phyloP scores from a whole-genome alignment of 225 moss, liverwort and hornwort genomes.

The Polytrichum formosum region DNA sequence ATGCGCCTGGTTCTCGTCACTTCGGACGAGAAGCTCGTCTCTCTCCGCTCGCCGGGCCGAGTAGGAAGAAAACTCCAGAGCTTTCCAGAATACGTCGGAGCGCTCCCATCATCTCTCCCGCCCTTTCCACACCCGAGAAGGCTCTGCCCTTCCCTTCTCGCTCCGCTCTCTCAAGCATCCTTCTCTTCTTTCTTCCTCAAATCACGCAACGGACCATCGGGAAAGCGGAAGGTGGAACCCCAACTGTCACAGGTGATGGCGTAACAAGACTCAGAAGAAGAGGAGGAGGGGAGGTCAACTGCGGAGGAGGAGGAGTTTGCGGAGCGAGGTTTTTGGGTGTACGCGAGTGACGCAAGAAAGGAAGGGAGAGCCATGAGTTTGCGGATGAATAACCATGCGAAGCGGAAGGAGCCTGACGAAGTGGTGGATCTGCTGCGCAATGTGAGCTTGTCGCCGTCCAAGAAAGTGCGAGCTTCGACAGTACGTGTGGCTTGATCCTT shows the following conservation, averaged over 20 bases:
- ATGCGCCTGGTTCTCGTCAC: too few species aligned
- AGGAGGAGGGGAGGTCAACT: not conserved
- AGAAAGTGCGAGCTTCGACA: conserved; percentile 27
- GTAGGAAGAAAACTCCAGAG: conserved; percentile 29
- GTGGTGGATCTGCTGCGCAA: conserved; percentile 46
- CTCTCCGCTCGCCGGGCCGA: not conserved
- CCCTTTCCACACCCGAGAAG: not conserved
- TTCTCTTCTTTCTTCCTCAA: too few species aligned
- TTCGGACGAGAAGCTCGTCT: too few species aligned
- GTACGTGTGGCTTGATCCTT: not conserved
- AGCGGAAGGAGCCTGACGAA: conserved; percentile 70
- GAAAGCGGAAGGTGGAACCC: too few species aligned
- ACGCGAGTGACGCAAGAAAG: not conserved
- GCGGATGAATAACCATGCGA: conserved; percentile 22
- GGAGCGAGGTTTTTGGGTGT: conserved; percentile 20
- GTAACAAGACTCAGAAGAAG: too few species aligned
- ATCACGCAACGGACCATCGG: too few species aligned
- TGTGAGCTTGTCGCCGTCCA: conserved; percentile 54
- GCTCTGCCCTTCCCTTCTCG: too few species aligned
- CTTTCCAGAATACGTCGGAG: conserved; percentile 10
- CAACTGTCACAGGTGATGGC: too few species aligned
- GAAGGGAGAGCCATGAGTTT: conserved; percentile 33
- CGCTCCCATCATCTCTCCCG: not conserved
- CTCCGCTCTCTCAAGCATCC: too few species aligned
- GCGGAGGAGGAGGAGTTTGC: conserved; percentile 4